A percentile compares a stretch with the other conserved stretches of the same genome.
These are phyloP conservation scores for Paradendryphiella salina DNA, from an alignment of 2,329 filamentous ascomycete genomes.

Conservation along the genomic window DNA sequence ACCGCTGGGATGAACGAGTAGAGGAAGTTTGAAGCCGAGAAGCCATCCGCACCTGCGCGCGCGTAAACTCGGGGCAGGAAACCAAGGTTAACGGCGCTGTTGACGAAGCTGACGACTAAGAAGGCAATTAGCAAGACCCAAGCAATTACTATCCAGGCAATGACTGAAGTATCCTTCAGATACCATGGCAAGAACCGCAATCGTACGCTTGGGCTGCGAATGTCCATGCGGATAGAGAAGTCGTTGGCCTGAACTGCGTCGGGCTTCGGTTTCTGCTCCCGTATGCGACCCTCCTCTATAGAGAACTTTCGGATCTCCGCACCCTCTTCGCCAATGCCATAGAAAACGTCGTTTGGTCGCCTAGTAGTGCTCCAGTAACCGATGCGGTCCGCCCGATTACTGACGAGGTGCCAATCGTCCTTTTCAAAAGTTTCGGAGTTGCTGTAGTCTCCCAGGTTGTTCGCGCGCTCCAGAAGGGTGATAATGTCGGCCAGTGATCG, in stretches of 20 bases:
- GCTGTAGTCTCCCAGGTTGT: conserved; percentile 72
- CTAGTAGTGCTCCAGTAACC: conserved; percentile 81
- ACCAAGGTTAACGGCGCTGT: conserved; percentile 66
- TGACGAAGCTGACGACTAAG: conserved; percentile 77
- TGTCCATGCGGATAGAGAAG: conserved; percentile 54
- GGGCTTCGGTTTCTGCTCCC: conserved; percentile 47
- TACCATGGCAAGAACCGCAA: conserved; percentile 77
- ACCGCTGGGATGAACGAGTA: conserved; percentile 76
- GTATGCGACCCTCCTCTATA: conserved; percentile 53
- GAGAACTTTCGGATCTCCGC: conserved; percentile 56
- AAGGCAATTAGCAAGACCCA: conserved; percentile 53
- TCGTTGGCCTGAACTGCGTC: conserved; percentile 33
- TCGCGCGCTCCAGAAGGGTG: conserved; percentile 76
- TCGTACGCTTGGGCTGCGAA: conserved; percentile 58
- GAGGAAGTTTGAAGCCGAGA: conserved; percentile 85
- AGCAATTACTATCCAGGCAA: conserved; percentile 61
- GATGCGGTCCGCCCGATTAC: conserved; percentile 68
- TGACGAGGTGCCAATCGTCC: conserved; percentile 57
- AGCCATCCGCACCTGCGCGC: conserved; percentile 63
- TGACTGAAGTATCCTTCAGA: conserved; percentile 67
- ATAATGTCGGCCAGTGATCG: conserved; percentile 80
- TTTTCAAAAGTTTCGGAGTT: conserved; percentile 65
- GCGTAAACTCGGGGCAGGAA: conserved; percentile 72
- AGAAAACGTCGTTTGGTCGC: conserved; percentile 69
- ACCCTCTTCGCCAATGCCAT: conserved; percentile 72